Conservation (phyloP, 352 stramenopile genomes). For the Globisporangium barbulae region DNA sequence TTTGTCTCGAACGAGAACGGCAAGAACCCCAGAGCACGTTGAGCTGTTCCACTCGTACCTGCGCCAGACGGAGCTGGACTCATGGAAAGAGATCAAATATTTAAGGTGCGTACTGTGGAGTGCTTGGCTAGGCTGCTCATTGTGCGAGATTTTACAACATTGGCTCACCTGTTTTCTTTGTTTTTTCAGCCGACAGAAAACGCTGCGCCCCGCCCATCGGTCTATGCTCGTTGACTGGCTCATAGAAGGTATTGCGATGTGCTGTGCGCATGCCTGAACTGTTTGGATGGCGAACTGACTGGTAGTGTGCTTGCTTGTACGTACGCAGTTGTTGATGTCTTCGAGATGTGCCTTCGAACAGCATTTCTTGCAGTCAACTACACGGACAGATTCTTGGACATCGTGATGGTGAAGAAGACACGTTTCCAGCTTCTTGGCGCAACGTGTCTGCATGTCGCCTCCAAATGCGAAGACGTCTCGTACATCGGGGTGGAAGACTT, state of each 20-base stretch:
- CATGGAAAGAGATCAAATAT: conserved; percentile 88
- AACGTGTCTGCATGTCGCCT: conserved; percentile 88
- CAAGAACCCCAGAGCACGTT: conserved; percentile 66
- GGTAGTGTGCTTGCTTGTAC: neutral
- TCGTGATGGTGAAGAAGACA: conserved; percentile 88
- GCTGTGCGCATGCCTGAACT: neutral
- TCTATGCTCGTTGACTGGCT: conserved; percentile 93
- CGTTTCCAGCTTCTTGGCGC: conserved; percentile 88
- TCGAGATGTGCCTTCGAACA: conserved; percentile 90
- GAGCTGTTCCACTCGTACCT: conserved; percentile 78
- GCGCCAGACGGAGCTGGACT: conserved; percentile 70
- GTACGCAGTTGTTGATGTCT: conserved; percentile 87
- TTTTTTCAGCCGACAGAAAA: conserved; percentile 65
- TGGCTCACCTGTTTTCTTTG: conserved; percentile 4
- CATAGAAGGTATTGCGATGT: conserved; percentile 69
- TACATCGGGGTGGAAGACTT: conserved; percentile 92
- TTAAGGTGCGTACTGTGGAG: conserved; percentile 44
- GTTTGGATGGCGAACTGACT: neutral
- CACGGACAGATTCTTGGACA: conserved; percentile 85
- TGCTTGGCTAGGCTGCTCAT: neutral
- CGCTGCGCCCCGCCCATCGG: conserved; percentile 75
- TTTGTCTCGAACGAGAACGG: conserved; percentile 41
- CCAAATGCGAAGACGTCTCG: conserved; percentile 91
- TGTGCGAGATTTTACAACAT: neutral
- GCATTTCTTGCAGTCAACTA: conserved; percentile 91